Evolutionary conservation across 306 rosid genomes (phyloP), one percentile per base, ranked within the genome.

Genomic region (Calophaca sinica): DNA sequence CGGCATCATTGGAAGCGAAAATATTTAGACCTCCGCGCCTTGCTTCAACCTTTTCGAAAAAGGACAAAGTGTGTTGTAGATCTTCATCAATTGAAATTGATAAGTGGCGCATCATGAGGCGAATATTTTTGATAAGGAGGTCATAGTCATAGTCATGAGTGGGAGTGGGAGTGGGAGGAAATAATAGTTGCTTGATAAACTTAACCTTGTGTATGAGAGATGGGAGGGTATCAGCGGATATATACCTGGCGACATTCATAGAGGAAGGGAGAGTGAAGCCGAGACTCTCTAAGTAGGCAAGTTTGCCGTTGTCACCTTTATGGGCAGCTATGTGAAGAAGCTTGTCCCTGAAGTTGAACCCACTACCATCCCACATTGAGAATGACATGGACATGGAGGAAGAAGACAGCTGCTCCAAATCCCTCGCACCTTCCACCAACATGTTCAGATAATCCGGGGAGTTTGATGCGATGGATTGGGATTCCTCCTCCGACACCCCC

Each of bases 31-130:
- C 97, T 50, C 96, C 94, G 48, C 88, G 96, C 80, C 83, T 86
- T 20, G 97, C 98, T 88, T 88, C 89, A 79, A 94, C 72, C 94
- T 89, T 94, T 70, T 89, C 93, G 73, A 94, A 94, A 77, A 89
- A 87, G 54, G 98, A 89, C 8, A 94, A 58, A 36, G 94, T 89
- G 70, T 73, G 93, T 49, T 94, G 98, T 58, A 91, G 73, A 63
- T 89, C 94, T 13, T 94, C 96, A 41, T 94, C 98, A 12, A 86
- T 61, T 15, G 97, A 84, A 83, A 94, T 86, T 0, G 97, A 91
- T 64, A 91, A 81, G 52, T 82, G 81, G 60, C 66, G 83, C 93
- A 91, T 89, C 86, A 91, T 87, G 55, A 80, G 87, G 5, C 87
- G 91, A 59, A 88, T 89, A 32, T 74, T 82, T 50, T 82, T 91